Conservation (phyloP, 1,139 yeast genomes). For the Sugiyamaella sp. region DNA sequence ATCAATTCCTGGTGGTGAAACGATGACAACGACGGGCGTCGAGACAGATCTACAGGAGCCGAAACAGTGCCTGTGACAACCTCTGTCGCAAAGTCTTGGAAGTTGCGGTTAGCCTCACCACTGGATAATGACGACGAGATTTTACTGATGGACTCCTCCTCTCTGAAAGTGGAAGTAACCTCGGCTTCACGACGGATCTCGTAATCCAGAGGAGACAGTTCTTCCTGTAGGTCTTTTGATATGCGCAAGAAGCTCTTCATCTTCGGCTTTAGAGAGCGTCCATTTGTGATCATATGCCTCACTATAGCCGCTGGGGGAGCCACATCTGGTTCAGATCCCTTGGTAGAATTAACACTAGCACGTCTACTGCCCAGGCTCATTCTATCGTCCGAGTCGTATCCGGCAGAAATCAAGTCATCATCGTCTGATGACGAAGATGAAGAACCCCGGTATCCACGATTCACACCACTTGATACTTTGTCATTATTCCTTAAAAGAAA, state of each 20-base stretch:
- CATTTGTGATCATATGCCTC: constrained; percentile 29
- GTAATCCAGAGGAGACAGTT: constrained; percentile 39
- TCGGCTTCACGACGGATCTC: constrained; percentile 42
- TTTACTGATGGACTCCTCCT: constrained; percentile 21
- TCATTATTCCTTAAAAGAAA: constrained; percentile 16
- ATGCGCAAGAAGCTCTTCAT: constrained; percentile 39
- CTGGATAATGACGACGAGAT: neutral
- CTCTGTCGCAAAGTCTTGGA: too few relatives aligned
- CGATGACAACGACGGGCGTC: neutral
- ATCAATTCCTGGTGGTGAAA: constrained; percentile 15
- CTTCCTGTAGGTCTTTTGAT: constrained; percentile 40
- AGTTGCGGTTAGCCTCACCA: neutral
- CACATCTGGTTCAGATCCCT: neutral
- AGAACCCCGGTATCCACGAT: constrained; percentile 12
- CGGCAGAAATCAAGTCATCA: constrained; percentile 26
- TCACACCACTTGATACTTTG: neutral
- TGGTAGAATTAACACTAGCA: constrained; percentile 22
- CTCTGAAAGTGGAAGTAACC: constrained; percentile 39
- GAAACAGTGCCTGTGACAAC: neutral
- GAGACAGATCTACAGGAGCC: too few relatives aligned
- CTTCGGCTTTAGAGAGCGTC: constrained; percentile 38
- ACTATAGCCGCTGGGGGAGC: constrained; percentile 21
- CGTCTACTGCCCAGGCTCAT: constrained; percentile 34
- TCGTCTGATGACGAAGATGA: constrained; percentile 31
- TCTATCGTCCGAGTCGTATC: constrained; percentile 37